phyloP scores from a whole-genome alignment of 257 asterid genomes.

The Fraxinus quadrangulata region DNA sequence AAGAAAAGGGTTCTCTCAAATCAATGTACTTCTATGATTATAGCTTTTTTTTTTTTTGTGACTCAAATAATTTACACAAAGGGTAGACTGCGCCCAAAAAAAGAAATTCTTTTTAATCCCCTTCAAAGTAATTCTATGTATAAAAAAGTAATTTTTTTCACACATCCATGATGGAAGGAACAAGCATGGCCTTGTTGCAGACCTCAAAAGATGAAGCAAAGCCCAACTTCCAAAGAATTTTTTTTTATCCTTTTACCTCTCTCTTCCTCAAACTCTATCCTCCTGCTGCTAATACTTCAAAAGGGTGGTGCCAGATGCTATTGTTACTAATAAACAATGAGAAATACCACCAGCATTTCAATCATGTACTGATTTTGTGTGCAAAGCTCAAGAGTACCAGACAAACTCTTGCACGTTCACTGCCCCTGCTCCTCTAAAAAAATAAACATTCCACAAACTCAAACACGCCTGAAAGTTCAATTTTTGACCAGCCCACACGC shows the following conservation, averaged over 20 bases:
- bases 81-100: conserved; percentile 35
- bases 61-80: conserved; percentile 31
- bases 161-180: conserved; percentile 50
- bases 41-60: conserved; percentile 32
- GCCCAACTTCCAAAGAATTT: conserved; percentile 50
- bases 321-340: conserved; percentile 28
- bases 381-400: conserved; percentile 49
- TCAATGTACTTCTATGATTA: conserved; percentile 34
- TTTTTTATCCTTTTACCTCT: conserved; percentile 19
- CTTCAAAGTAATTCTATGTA: conserved; percentile 24
- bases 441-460: conserved; percentile 19
- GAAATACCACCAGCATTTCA: conserved; percentile 27
- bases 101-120: conserved; percentile 1
- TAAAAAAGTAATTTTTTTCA: conserved; percentile 17
- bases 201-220: conserved; percentile 65
- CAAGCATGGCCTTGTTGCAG: conserved; percentile 63
- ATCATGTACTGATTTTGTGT: conserved; percentile 40
- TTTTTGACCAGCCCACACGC: neutral
- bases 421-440: conserved; percentile 37
- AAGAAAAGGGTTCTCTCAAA: conserved; percentile 35
- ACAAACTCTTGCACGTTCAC: conserved; percentile 59
- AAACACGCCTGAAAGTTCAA: neutral
- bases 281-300: conserved; percentile 20
- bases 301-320: conserved; percentile 26
- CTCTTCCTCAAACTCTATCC: conserved; percentile 23